Base-by-base conservation (phyloP, 345 rosid genomes). In the Eucalyptus pumila region DNA sequence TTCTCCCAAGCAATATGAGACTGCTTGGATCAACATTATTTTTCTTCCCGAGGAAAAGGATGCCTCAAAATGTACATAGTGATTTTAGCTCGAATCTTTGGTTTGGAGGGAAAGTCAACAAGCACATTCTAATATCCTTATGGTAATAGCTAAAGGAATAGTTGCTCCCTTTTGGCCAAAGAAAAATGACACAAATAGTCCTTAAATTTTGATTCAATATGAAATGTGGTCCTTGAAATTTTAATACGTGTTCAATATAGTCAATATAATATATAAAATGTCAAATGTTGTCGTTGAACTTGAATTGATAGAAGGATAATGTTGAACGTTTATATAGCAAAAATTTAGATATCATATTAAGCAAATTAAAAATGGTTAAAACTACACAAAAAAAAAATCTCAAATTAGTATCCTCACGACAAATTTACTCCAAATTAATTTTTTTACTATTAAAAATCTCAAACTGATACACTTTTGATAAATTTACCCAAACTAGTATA, bases 401-500 rank as follows among this genome's bases (percentile, higher is more conserved):
- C 58, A 52, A 52, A 52, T 2, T 52, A 8, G 2, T 52, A 52
- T 52, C 21, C 10, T 52, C 2, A 21, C 0, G 2, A 52, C 2
- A 19, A 52, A 52, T 52, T 52, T 52, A 52, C 11, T 52, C 26
- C 11, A 52, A 52, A 52, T 21, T 52, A 52, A 52, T 52, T 19
- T 52, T 8, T 52, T 52, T 52, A 52, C 5, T 3, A 21, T 52
- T 52, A 52, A 23, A 52, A 52, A 52, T 0, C 58, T 1, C 1
- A 52, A 52, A 52, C 2, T 2, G 0, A 7, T 52, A 52, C 11
- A 52, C 58, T 52, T 52, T 52, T 52, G 24, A 52, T 52, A 4
- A 52, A 19, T 52, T 19, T 52, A 52, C 1, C 11, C 5, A 52
- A 52, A 52, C 0, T 52, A 0, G 5, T 52, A 52, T 1, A 8